Conservation (phyloP, 768 basidiomycete genomes). For the Lentinula lateritia region DNA sequence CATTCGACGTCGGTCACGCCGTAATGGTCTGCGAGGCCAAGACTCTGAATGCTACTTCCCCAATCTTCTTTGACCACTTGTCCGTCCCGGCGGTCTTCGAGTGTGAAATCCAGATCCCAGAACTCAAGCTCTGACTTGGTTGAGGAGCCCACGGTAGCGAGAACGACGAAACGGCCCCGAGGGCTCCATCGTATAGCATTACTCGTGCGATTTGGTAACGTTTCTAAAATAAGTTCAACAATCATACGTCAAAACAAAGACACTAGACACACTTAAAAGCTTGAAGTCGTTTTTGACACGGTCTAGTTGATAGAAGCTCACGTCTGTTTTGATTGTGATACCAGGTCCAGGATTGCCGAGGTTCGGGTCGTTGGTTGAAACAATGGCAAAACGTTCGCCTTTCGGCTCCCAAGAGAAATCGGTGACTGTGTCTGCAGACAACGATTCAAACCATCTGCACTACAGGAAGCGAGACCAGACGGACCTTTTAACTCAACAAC, state of each 20-base stretch:
- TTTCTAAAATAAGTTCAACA: constrained; percentile 37
- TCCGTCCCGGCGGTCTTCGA: constrained; percentile 56
- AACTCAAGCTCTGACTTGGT: constrained; percentile 97
- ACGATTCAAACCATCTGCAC: constrained; percentile 1
- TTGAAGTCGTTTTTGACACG: constrained; percentile 91
- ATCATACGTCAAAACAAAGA: constrained; percentile 8
- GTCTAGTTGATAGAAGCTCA: constrained; percentile 95
- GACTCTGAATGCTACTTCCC: constrained; percentile 80
- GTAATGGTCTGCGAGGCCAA: constrained; percentile 89
- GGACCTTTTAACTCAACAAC: constrained; percentile 94
- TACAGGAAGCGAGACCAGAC: not conserved
- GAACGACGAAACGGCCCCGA: constrained; percentile 89
- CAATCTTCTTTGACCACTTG: constrained; percentile 63
- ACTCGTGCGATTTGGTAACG: constrained; percentile 75
- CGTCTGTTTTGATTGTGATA: constrained; percentile 92
- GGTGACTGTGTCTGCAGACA: constrained; percentile 72
- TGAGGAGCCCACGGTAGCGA: constrained; percentile 93
- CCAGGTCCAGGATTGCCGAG: constrained; percentile 86
- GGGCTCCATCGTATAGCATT: constrained; percentile 98
- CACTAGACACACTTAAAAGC: constrained; percentile 54
- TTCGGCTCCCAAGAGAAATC: constrained; percentile 99
- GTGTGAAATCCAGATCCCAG: constrained; percentile 94
- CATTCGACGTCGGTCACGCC: constrained; percentile 97
- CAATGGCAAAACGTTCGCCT: constrained; percentile 92
- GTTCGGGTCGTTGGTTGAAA: constrained; percentile 92